A percentile compares a stretch with the other conserved stretches of the same genome.
These are phyloP conservation scores for Alternaria hordeiaustralica DNA, from an alignment of 2,329 filamentous ascomycete genomes.

Conservation along the genomic window DNA sequence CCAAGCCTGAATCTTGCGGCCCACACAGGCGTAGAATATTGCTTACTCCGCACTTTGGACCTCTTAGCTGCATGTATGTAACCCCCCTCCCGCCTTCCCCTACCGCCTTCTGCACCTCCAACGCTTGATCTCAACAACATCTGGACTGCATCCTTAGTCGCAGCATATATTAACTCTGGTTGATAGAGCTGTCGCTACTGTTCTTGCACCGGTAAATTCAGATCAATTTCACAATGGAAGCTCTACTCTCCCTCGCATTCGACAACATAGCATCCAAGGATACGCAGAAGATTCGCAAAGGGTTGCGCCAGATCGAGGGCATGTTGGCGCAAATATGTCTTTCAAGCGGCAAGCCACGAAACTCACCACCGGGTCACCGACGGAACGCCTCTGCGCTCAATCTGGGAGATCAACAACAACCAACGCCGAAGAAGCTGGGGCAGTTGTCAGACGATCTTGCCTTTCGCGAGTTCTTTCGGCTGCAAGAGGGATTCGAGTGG, in stretches of 20 bases:
- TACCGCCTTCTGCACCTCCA: slow-evolving; percentile 25
- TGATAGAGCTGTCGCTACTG: slow-evolving; percentile 10
- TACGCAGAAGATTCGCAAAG: slow-evolving; percentile 87
- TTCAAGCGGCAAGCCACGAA: slow-evolving; percentile 53
- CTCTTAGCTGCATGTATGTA: slow-evolving; percentile 36
- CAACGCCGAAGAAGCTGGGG: slow-evolving; percentile 59
- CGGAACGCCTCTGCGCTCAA: slow-evolving; percentile 49
- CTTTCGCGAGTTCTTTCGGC: slow-evolving; percentile 93
- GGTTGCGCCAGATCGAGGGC: slow-evolving; percentile 90
- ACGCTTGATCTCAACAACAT: slow-evolving; percentile 15
- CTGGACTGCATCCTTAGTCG: slow-evolving; percentile 10
- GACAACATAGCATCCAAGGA: slow-evolving; percentile 96
- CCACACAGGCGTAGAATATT: slow-evolving; percentile 34
- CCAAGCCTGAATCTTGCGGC: slow-evolving; percentile 25
- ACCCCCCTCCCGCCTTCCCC: slow-evolving; percentile 17
- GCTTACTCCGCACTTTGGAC: slow-evolving; percentile 35
- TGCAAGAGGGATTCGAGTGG: slow-evolving; percentile 98
- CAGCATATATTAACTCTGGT: slow-evolving; percentile 3
- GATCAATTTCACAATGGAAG: slow-evolving; percentile 71
- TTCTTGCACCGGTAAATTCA: slow-evolving; percentile 3
- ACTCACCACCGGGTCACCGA: slow-evolving; percentile 41
- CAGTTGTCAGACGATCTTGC: slow-evolving; percentile 82
- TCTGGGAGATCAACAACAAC: slow-evolving; percentile 38
- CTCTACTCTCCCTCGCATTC: slow-evolving; percentile 88
- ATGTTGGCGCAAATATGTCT: slow-evolving; percentile 94